phyloP scores from a whole-genome alignment of 1,284 basidiomycete species.

The Apiotrichum laibachii region DNA sequence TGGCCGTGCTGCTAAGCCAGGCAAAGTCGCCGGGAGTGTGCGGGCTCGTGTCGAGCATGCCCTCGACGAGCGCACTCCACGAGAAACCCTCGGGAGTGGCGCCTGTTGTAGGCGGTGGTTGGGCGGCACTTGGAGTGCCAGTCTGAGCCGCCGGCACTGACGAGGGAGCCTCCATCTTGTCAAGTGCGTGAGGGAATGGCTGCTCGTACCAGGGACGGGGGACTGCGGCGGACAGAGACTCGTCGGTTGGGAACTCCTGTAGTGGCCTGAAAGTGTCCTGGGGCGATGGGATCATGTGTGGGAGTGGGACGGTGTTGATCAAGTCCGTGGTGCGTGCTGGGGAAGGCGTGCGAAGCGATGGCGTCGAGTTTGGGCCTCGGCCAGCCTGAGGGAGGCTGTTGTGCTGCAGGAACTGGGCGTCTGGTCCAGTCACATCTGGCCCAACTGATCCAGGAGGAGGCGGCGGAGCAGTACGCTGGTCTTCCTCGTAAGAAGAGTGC shows the following conservation, averaged over 20 bases:
- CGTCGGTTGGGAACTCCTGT: slow-evolving; percentile 1
- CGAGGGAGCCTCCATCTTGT: too few species aligned
- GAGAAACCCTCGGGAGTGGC: slow-evolving; percentile 13
- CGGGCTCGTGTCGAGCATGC: slow-evolving; percentile 15
- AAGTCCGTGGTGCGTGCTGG: slow-evolving; percentile 7
- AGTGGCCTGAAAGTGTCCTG: slow-evolving; percentile 18
- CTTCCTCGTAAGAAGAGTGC: slow-evolving; percentile 4
- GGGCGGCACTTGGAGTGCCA: neutral
- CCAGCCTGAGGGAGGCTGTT: neutral
- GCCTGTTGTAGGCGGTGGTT: neutral
- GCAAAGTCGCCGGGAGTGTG: slow-evolving; percentile 11
- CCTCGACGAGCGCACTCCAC: slow-evolving; percentile 23
- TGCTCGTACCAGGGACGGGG: slow-evolving; percentile 3
- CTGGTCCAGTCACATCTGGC: too few species aligned
- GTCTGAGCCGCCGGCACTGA: neutral
- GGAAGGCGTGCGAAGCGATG: slow-evolving; percentile 2
- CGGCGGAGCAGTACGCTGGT: neutral
- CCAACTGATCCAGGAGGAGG: neutral
- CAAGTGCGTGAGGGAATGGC: slow-evolving; percentile 2
- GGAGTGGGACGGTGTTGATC: slow-evolving; percentile 7
- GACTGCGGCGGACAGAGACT: neutral
- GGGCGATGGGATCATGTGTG: slow-evolving; percentile 15
- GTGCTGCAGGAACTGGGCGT: neutral
- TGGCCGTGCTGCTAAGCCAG: slow-evolving; percentile 9
- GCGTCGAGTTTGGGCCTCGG: slow-evolving; percentile 5